These are phyloP conservation scores for Neurospora sp. DNA, from an alignment of 495 filamentous ascomycete genomes.

Conservation along the genomic window DNA sequence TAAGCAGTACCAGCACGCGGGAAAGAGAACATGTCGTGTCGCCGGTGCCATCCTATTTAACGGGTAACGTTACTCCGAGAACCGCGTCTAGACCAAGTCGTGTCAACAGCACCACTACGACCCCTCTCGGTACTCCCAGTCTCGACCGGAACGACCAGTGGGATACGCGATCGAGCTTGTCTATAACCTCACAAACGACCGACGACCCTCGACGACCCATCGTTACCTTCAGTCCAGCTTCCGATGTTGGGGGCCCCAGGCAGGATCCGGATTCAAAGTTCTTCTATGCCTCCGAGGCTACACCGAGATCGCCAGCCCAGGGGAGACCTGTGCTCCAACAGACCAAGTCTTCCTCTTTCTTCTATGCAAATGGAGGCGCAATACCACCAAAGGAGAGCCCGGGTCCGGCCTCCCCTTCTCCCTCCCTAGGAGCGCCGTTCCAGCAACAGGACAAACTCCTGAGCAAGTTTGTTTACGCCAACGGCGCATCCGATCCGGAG, in stretches of 20 bases:
- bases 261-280: constrained; percentile 48
- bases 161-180: constrained; percentile 29
- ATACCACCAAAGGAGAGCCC: constrained; percentile 16
- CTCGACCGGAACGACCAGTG: constrained; percentile 30
- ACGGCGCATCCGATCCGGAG: constrained; percentile 39
- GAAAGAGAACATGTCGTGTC: constrained; percentile 24
- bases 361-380: constrained; percentile 42
- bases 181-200: constrained; percentile 17
- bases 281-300: constrained; percentile 66
- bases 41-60: constrained; percentile 47
- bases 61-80: constrained; percentile 53
- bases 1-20: neutral
- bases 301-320: constrained; percentile 19
- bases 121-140: constrained; percentile 47
- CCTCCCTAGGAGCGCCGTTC: constrained; percentile 20
- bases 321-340: constrained; percentile 15
- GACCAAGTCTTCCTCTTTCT: constrained; percentile 41
- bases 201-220: constrained; percentile 21
- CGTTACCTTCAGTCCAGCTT: constrained; percentile 24
- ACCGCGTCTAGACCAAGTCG: constrained; percentile 57
- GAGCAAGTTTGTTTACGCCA: constrained; percentile 73
- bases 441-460: constrained; percentile 21
- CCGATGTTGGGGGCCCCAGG: constrained; percentile 20
- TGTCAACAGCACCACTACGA: constrained; percentile 55
- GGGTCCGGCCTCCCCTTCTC: constrained; percentile 22